A percentile compares a stretch with the other conserved stretches of the same genome.
Evolutionary conservation across 225 moss, liverwort and hornwort genomes (phyloP).

Genomic region (Lunularia cruciata): DNA sequence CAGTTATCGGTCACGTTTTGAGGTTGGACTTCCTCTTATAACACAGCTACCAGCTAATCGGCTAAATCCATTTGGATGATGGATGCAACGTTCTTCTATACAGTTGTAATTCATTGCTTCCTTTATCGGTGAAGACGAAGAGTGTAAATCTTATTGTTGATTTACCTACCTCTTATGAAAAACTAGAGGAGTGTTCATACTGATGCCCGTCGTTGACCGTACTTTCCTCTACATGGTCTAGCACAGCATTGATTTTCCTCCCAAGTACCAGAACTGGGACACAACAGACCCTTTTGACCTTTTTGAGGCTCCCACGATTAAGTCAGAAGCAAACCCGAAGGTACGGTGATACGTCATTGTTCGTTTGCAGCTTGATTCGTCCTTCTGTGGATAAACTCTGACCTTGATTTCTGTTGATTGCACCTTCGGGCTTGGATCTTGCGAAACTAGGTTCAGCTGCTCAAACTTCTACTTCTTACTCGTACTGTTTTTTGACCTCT

Average conservation of each 20-base stretch:
- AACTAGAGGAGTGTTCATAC: too few relatives aligned
- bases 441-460: not conserved
- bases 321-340: slow-evolving; percentile 93
- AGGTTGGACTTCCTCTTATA: slow-evolving; percentile 43
- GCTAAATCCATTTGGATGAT: not conserved
- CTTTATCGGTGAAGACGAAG: not conserved
- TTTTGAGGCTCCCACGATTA: slow-evolving; percentile 92
- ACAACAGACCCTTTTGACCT: slow-evolving; percentile 92
- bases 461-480: not conserved
- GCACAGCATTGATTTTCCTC: slow-evolving; percentile 84
- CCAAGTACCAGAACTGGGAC: slow-evolving; percentile 99
- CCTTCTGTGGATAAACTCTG: not conserved
- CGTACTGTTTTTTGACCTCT: not conserved
- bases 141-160: too few relatives aligned
- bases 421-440: not conserved
- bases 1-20: slow-evolving; percentile 96
- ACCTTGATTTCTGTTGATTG: not conserved
- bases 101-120: too few relatives aligned
- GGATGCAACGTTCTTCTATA: not conserved
- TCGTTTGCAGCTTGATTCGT: not conserved
- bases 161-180: not conserved
- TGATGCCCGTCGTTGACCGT: not conserved
- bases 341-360: slow-evolving; percentile 25
- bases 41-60: not conserved
- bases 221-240: not conserved